Base-by-base conservation (phyloP, 202 grass and related monocot species). In the Alloteropsis angusta region DNA sequence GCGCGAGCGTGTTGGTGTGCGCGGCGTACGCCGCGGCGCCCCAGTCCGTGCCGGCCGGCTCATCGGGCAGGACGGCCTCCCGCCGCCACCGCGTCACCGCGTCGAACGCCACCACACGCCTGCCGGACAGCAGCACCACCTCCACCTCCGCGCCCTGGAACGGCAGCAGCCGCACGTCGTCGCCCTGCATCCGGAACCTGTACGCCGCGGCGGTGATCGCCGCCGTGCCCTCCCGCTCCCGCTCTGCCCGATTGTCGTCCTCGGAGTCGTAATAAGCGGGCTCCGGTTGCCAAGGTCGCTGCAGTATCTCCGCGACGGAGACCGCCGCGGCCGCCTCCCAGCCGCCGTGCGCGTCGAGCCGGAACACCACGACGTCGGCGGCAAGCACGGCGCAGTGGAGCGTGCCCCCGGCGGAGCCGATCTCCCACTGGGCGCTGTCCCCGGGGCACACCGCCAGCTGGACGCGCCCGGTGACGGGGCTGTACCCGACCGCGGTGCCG, bases 1-100 rank as follows among this genome's bases (percentile, higher is more conserved):
- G 50, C 45, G 85, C 78, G n/a, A 91, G 89, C 44, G 90, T 89
- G 86, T 88, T 92, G 83, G 82, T 86, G 83, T 92, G 83, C 52
- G 47, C 64, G 9, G 52, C 60, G 75, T 74, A 86, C 75, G 78
- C 80, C 22, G 30, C 50, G 62, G 25, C 80, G 61, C 43, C 45
- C 79, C 68, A 65, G 3, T 1, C 18, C 45, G 42, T 18, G 42
- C 16, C 8, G 7, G 10, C 59, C 21, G 43, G 36, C 66, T 57
- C 43, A 16, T n/a, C 37, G 13, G 13, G 65, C 76, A 79, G 21
- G 18, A 28, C 41, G 26, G 72, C 69, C 77, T 47, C 71, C 4
- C 83, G 86, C 65, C 67, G 52, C 19, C 66, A 72, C 46, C 71
- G 66, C 46, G 80, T 70, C 66, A 6, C 13, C 19, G 78, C 1